phyloP scores from a whole-genome alignment of 2,329 filamentous ascomycete genomes.

The Fusarium sp. region DNA sequence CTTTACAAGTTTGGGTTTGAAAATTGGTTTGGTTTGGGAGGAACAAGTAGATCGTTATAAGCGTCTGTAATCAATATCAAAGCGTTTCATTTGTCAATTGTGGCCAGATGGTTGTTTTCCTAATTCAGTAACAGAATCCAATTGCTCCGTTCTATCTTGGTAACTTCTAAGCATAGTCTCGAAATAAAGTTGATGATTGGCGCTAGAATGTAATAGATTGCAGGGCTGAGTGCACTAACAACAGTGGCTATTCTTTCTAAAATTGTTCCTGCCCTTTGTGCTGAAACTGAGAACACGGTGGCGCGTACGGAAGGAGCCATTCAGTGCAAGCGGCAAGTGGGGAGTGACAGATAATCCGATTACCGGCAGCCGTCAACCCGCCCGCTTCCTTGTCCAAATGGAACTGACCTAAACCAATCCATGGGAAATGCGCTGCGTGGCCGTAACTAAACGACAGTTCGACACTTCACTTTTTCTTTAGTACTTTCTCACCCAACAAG shows the following conservation, averaged over 20 bases:
- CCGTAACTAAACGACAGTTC: conserved; percentile 45
- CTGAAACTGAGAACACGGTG: conserved; percentile 52
- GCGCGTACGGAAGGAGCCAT: conserved; percentile 46
- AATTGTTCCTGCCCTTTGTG: conserved; percentile 19
- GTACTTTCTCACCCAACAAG: conserved; percentile 16
- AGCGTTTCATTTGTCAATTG: conserved; percentile 19
- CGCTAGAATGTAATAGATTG: conserved; percentile 28
- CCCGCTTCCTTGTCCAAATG: conserved; percentile 4
- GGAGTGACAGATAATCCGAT: conserved; percentile 53
- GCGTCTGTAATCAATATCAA: conserved; percentile 6
- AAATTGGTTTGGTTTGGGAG: conserved; percentile 12
- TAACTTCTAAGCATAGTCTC: not conserved
- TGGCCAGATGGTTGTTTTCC: not conserved
- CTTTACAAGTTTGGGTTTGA: conserved; percentile 11
- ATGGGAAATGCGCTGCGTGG: conserved; percentile 46
- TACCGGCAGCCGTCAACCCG: conserved; percentile 41
- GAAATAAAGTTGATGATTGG: conserved; percentile 17
- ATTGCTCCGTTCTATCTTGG: not conserved
- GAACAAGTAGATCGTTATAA: conserved; percentile 13
- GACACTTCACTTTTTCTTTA: conserved; percentile 20
- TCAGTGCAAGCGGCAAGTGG: conserved; percentile 37
- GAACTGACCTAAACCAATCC: not conserved
- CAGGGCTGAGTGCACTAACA: conserved; percentile 38
- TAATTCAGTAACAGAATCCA: not conserved
- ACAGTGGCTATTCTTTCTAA: conserved; percentile 29